Evolutionary conservation across 768 basidiomycete species (phyloP), one percentile per base, ranked within the genome.

Genomic region (Suillus subalutaceus): DNA sequence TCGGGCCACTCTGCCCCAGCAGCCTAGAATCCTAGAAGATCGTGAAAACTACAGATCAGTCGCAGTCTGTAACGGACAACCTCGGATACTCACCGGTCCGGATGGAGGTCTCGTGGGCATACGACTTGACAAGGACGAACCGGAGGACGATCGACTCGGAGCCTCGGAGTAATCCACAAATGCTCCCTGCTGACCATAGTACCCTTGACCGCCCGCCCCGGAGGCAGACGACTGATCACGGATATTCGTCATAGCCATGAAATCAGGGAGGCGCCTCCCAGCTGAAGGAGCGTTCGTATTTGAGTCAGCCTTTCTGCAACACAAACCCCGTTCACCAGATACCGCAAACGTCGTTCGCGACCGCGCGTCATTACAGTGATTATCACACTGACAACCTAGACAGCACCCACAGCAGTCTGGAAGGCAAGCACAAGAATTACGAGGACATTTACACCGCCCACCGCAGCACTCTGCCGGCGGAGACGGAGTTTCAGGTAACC

Each of bases 261-360:
- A 77, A 43, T 77, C 76, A 1, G 76, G 76, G 20, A 78, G 60
- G 41, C 76, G 76, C 15, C 72, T 72, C 41, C 68, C 66, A 16
- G 68, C 15, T 5, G 55, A 43, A 30, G 4, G 69, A n/a, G 65
- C 7, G 41, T 50, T 65, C 7, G 68, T 26, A 59, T 69, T 20
- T n/a, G 66, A 62, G 15, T 70, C 70, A 6, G 62, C 55, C 63
- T 71, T 71, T 50, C 65, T 41, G 10, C 67, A 69, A 48, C 68
- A 69, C 0, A 72, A 46, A 8, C 68, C 74, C n/a, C 79, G 68
- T 65, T 82, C 81, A 13, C 81, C 79, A 0, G 79, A 76, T 1
- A 75, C 69, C 2, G 76, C 71, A 66, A 76, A 79, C 1, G 74
- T 71, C 20, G 75, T 69, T 23, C 70, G 70, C 41, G 72, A 64